phyloP scores from a whole-genome alignment of 495 filamentous ascomycete species.

The Penicillium pancosmium region DNA sequence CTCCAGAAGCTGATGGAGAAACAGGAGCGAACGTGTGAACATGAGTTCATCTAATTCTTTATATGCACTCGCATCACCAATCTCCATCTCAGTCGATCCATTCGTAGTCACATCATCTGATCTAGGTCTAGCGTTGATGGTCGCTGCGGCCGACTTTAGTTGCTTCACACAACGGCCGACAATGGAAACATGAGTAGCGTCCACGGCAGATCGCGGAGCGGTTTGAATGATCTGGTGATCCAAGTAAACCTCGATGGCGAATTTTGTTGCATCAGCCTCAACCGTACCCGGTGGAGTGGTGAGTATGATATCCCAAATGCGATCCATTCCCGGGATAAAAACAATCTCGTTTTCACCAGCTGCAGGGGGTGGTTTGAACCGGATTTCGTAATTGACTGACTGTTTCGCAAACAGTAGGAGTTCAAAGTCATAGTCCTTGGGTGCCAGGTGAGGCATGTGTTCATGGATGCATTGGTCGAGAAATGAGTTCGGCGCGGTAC shows the following conservation, averaged over 20 bases:
- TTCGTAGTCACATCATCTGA: conserved; percentile 42
- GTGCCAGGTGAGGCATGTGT: conserved; percentile 65
- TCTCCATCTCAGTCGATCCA: conserved; percentile 52
- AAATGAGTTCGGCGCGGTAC: conserved; percentile 58
- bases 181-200: conserved; percentile 75
- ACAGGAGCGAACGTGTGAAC: conserved; percentile 66
- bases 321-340: conserved; percentile 65
- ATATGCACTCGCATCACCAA: conserved; percentile 46
- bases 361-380: conserved; percentile 41
- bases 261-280: conserved; percentile 65
- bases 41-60: conserved; percentile 56
- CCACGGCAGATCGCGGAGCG: conserved; percentile 50
- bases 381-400: conserved; percentile 49
- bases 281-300: conserved; percentile 69
- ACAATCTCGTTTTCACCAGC: conserved; percentile 50
- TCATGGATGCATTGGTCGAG: conserved; percentile 65
- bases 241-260: conserved; percentile 77
- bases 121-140: conserved; percentile 45
- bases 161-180: conserved; percentile 78
- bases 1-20: conserved; percentile 59
- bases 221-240: conserved; percentile 49
- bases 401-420: conserved; percentile 68
- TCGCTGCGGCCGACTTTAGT: conserved; percentile 67
- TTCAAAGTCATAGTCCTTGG: conserved; percentile 66
- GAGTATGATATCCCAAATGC: conserved; percentile 83